Evolutionary conservation across 2,329 filamentous ascomycete genomes (phyloP), one percentile per base, ranked within the genome.

Genomic region (Sporothrix luriei): DNA sequence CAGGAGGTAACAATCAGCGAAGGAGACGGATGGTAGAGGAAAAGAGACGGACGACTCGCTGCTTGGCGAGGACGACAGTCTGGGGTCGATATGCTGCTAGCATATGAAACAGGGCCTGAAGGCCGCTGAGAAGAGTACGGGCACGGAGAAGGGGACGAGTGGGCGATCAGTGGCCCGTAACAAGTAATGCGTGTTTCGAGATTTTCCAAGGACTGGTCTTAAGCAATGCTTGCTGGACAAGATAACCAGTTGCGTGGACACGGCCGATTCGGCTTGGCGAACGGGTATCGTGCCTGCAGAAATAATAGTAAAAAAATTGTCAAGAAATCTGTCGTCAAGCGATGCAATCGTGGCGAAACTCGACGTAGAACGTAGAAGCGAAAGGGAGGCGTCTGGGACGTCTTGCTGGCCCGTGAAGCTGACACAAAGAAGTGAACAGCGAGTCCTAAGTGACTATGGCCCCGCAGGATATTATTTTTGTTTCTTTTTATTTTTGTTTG

Each of bases 31-130:
- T 19, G 59, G 40, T 40, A 46, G 59, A 66, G 49, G 21, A 68
- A 52, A 67, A 51, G 29, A 24, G 9, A 48, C 24, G 46, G 61
- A 59, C 21, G 13, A 48, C 14, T 38, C 46, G 48, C 46, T 69
- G 55, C 62, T 71, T 67, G 54, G 57, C 55, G 40, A 64, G 40
- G 49, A 69, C 40, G 61, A 69, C 33, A 61, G 69, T 57, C 68
- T 49, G 68, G 70, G 71, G 54, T 52, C 40, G 55, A 69, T 73
- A 57, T 73, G 75, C 75, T 74, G 73, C 57, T 26, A 46, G 72
- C 76, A 77, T 76, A 76, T 79, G 79, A 80, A 80, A 80, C 77
- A 76, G 73, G 74, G 75, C 73, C 72, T 72, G 74, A 73, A 75
- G 75, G 74, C 75, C 77, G 74, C 75, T 75, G 72, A 72, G 46